phyloP scores from a whole-genome alignment of 495 filamentous ascomycete species.

The Stereocaulon alpinum region DNA sequence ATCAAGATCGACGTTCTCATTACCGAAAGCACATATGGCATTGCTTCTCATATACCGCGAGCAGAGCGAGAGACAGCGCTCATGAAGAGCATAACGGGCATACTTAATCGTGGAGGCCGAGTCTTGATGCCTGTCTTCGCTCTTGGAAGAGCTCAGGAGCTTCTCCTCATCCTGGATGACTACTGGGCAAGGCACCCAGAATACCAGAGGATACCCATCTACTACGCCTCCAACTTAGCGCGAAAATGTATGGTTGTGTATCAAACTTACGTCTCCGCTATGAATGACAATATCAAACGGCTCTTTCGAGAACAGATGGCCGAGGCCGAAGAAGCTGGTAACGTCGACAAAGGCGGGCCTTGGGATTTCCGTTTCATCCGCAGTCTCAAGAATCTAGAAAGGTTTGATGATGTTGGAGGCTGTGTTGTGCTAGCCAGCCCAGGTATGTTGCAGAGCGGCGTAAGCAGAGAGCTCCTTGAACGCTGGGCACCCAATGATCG shows the following conservation, averaged over 20 bases:
- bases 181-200: constrained; percentile 86
- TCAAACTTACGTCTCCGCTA: constrained; percentile 90
- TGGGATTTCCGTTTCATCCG: constrained; percentile 95
- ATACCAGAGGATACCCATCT: constrained; percentile 83
- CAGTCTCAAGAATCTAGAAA: constrained; percentile 80
- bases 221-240: constrained; percentile 89
- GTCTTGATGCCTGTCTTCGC: constrained; percentile 94
- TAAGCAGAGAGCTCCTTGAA: constrained; percentile 83
- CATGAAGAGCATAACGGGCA: constrained; percentile 86
- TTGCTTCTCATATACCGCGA: constrained; percentile 79
- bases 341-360: constrained; percentile 66
- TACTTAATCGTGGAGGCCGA: constrained; percentile 82
- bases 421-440: constrained; percentile 97
- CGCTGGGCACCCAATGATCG: constrained; percentile 90
- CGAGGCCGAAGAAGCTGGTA: constrained; percentile 67
- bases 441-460: constrained; percentile 95
- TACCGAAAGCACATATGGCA: constrained; percentile 93
- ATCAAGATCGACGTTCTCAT: constrained; percentile 91
- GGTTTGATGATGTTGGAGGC: constrained; percentile 89
- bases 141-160: constrained; percentile 83
- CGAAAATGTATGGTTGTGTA: constrained; percentile 98
- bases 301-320: constrained; percentile 78
- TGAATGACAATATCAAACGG: constrained; percentile 98
- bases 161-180: constrained; percentile 90
- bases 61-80: constrained; percentile 81